Evolutionary conservation across 768 basidiomycete genomes (phyloP), one percentile per base, ranked within the genome.

Genomic region (Galerina sulciceps): DNA sequence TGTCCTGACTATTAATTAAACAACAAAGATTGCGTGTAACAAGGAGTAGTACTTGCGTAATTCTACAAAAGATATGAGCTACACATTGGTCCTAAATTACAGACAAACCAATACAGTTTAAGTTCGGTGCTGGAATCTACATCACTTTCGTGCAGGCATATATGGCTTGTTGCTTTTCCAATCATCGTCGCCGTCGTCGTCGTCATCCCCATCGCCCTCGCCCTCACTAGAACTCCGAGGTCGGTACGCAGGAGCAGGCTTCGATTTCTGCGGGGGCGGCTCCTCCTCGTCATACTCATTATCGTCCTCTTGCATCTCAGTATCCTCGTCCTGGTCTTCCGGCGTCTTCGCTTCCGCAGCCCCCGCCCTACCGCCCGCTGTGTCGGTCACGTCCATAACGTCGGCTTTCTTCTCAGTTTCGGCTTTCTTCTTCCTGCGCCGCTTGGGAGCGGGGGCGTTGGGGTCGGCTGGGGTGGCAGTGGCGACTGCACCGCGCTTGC

Each of bases 351-450:
- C 69, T 44, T 26, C 47, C 14, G 67, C 71, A 10, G 46, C 64
- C 31, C 68, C 69, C 71, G 67, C 40, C 69, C 26, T 57, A 42
- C 51, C 60, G 38, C 61, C 59, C 23, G 49, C 53, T 36, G 45
- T 48, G 17, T 59, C 63, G n/a, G 62, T 64, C 4, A 60, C 62
- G 10, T 59, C 59, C 20, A 70, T 72, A 52, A 37, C 60, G 13
- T 68, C 75, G 69, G n/a, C 40, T 34, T 8, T n/a, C 34, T 10
- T 31, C 67, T 56, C 74, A 59, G 72, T 77, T 44, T 67, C 75
- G 5, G 69, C 74, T 58, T 69, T 81, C 76, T 80, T 84, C 68
- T 80, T 85, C 56, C 82, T 76, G 51, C 81, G 79, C 65, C 75
- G 79, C 69, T 81, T 85, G 10, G 77, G 77, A 36, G 78, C 74